Base-by-base conservation (phyloP, 805 yeast species). In the Kodamaea restingae region DNA sequence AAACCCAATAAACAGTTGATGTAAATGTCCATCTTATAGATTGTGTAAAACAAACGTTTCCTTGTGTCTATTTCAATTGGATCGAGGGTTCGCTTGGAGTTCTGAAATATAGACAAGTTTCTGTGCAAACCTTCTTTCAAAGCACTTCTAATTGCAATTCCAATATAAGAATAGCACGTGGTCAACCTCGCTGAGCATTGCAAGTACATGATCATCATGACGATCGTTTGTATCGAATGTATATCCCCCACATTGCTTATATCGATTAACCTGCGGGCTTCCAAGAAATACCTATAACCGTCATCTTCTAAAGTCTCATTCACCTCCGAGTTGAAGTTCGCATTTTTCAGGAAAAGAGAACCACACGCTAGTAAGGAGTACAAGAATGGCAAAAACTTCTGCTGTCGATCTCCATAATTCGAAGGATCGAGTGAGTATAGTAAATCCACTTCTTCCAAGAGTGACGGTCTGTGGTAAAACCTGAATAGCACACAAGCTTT, bases 341-440 rank as follows among this genome's bases (percentile, higher is more conserved):
- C 70, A 71, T 44, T 72, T 52, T 80, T 80, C 26, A 77, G 72
- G 50, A 88, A 86, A 26, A 88, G 65, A 3, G 88, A 85, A 11
- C 96, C 96, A 46, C 88, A 86, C 0, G 96, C 95, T 63, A 88
- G 71, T n/a, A 87, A 84, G 1, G 93, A 78, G 60, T 88, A 88
- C 30, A 88, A 79, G 44, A 88, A 70, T 0, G 96, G 95, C 38
- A 86, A 62, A 45, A 87, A 83, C 48, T 78, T 75, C 43, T 77
- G 82, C 55, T 86, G 95, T 43, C 83, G 73, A 47, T 81, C 80
- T 2, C 86, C 78, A 57, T 80, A 83, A 42, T 76, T 75, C 11
- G 73, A 70, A 1, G 95, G 91, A 51, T 84, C 88, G 7, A 85
- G 72, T 32, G 80, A 82, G 59, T 87, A 88, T 18, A 88, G 63